A percentile compares a stretch with the other conserved stretches of the same genome.
Conservation (phyloP, 140 eudicot species). For the Senecio squalidus region DNA sequence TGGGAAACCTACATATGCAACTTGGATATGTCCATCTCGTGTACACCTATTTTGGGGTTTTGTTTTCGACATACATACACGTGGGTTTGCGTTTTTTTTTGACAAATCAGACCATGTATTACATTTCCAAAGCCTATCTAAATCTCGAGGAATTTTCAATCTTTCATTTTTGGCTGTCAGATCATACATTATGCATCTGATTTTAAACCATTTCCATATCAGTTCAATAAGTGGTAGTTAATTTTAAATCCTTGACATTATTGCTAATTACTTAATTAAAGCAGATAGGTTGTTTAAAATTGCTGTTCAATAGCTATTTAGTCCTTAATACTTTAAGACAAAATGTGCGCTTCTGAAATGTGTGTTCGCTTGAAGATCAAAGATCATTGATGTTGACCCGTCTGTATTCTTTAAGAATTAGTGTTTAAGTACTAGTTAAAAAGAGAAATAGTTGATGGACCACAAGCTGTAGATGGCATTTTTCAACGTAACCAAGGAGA, state of each 20-base stretch:
- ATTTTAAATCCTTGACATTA: too few relatives aligned
- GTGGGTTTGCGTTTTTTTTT: constrained; percentile 7
- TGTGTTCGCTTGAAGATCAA: not conserved
- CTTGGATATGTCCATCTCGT: not conserved
- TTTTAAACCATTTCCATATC: not conserved
- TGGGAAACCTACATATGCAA: not conserved
- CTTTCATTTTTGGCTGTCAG: constrained; percentile 4
- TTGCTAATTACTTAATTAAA: too few relatives aligned
- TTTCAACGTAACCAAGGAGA: constrained; percentile 23
- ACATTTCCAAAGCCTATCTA: constrained; percentile 23
- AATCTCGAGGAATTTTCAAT: constrained; percentile 25
- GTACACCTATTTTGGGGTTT: too few relatives aligned
- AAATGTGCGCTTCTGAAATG: not conserved
- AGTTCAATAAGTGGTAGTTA: too few relatives aligned
- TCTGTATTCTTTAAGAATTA: not conserved
- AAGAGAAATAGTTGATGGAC: constrained; percentile 38
- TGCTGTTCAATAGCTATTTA: not conserved
- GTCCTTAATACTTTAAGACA: not conserved
- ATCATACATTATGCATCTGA: not conserved
- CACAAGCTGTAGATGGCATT: constrained; percentile 28
- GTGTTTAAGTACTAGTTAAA: not conserved
- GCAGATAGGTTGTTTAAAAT: not conserved
- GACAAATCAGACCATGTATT: not conserved
- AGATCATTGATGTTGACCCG: constrained; percentile 9
- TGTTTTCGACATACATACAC: too few relatives aligned